These are phyloP conservation scores for Quercus bicolor DNA, from an alignment of 306 rosid species.

Conservation along the genomic window DNA sequence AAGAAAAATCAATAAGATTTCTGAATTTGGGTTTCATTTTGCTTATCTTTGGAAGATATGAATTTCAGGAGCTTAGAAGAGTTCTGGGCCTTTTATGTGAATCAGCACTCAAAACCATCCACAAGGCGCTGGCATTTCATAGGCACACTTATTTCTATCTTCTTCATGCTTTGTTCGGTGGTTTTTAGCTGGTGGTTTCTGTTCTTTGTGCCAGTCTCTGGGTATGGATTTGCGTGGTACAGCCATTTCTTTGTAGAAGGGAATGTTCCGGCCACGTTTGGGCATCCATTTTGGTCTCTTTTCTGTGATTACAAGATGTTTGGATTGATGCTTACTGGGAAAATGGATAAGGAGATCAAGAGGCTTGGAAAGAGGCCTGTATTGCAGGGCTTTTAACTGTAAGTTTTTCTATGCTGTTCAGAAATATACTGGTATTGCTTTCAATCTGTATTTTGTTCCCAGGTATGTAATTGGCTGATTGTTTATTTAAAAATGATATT, in stretches of 20 bases:
- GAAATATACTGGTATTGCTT: not conserved
- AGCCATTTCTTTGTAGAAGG: slow-evolving; percentile 91
- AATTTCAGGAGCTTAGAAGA: slow-evolving; percentile 94
- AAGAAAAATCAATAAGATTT: not conserved
- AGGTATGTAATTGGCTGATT: not conserved
- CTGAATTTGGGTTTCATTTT: slow-evolving; percentile 14
- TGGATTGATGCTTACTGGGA: slow-evolving; percentile 84
- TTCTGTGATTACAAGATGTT: slow-evolving; percentile 88
- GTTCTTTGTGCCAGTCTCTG: slow-evolving; percentile 67
- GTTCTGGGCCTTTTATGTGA: slow-evolving; percentile 90
- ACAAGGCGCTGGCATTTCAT: slow-evolving; percentile 95
- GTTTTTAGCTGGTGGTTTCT: slow-evolving; percentile 79
- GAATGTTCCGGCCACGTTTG: slow-evolving; percentile 80
- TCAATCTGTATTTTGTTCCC: not conserved
- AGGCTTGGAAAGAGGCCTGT: slow-evolving; percentile 97
- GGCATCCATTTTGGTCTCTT: slow-evolving; percentile 93
- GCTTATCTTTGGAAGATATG: slow-evolving; percentile 35
- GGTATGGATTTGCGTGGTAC: slow-evolving; percentile 95
- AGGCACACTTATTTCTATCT: slow-evolving; percentile 56
- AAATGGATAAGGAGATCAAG: slow-evolving; percentile 97
- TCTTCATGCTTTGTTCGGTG: slow-evolving; percentile 57
- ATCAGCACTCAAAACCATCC: slow-evolving; percentile 80
- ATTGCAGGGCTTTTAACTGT: slow-evolving; percentile 54
- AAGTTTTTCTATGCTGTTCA: not conserved
- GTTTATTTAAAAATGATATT: not conserved